Conservation (phyloP, 2,329 filamentous ascomycete genomes). For the Venturia pyrina region DNA sequence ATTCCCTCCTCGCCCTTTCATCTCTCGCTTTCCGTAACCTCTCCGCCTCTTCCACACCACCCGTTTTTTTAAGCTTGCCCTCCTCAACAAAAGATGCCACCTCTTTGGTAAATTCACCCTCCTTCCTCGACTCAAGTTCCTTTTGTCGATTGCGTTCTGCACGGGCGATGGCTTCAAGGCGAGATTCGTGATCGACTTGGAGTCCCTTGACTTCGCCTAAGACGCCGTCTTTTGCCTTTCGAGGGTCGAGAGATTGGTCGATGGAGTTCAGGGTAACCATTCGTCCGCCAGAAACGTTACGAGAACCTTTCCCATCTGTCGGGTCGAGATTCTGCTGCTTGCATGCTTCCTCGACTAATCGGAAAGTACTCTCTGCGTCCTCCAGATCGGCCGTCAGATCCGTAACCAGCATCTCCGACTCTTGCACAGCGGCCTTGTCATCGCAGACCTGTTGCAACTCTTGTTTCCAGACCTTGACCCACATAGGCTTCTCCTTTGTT, state of each 20-base stretch:
- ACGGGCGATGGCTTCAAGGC: slow-evolving; percentile 92
- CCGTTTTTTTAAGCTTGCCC: slow-evolving; percentile 89
- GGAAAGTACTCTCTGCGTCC: slow-evolving; percentile 87
- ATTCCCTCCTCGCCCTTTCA: slow-evolving; percentile 73
- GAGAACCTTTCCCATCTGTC: slow-evolving; percentile 33
- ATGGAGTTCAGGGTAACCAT: slow-evolving; percentile 21
- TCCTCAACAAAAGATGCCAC: slow-evolving; percentile 77
- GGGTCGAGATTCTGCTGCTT: slow-evolving; percentile 74
- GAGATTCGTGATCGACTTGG: slow-evolving; percentile 86
- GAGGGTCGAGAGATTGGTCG: slow-evolving; percentile 54
- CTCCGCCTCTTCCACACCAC: slow-evolving; percentile 90
- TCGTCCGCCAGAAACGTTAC: slow-evolving; percentile 17
- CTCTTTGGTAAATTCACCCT: slow-evolving; percentile 68
- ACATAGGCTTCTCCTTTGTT: slow-evolving; percentile 83
- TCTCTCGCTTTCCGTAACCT: slow-evolving; percentile 75
- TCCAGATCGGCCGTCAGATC: slow-evolving; percentile 92
- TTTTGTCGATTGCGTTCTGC: slow-evolving; percentile 85
- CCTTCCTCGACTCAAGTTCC: slow-evolving; percentile 67
- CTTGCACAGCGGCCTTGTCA: slow-evolving; percentile 84
- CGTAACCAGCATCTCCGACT: slow-evolving; percentile 90
- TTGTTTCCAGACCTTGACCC: slow-evolving; percentile 99
- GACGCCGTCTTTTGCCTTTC: slow-evolving; percentile 79
- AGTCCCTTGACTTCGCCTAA: slow-evolving; percentile 88
- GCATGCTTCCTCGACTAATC: slow-evolving; percentile 93
- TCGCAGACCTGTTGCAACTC: slow-evolving; percentile 93